Evolutionary conservation across 306 rosid genomes (phyloP), one percentile per base, ranked within the genome.

Genomic region (Myrica gale): DNA sequence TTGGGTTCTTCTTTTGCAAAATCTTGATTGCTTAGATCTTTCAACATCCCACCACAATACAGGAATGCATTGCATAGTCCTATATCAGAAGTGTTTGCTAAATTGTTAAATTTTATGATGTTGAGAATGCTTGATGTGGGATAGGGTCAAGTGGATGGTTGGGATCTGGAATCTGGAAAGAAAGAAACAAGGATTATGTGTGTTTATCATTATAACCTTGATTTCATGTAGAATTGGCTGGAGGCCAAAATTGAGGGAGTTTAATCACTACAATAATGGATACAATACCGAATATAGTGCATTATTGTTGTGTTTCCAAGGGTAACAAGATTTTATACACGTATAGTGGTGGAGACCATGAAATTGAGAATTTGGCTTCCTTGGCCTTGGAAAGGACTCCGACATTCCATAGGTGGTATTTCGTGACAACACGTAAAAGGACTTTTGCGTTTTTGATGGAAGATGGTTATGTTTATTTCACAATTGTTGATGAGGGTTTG

Each of bases 271-370:
- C 41, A 9, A 26, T 47, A 13, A 89, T 93, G 95, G 87, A 85
- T 74, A 80, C 90, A 1, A 78, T 86, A 84, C 95, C 81, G 75
- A 83, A 83, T 75, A 88, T 74, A 7, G 92, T 93, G 74, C 62
- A 86, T 69, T 90, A 90, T 78, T 90, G 98, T 57, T 93, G 95
- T 82, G 95, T 88, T 75, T 84, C 90, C 55, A 90, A 82, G 84
- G 80, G 87, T 61, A 85, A 68, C 55, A 82, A 86, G 8, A 56
- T 93, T 78, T 82, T 88, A 70, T 84, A 90, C 83, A 86, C 82
- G 6, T 84, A 90, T 81, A 88, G 81, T 41, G 74, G 78, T 47
- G 95, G 88, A 44, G 89, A 84, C 42, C 78, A 71, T 32, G 97
- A 90, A 78, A 80, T 81, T 68, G 92, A 82, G 76, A 89, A 77